These are phyloP conservation scores for Noccaea caerulescens DNA, from an alignment of 345 rosid genomes.

Conservation along the genomic window DNA sequence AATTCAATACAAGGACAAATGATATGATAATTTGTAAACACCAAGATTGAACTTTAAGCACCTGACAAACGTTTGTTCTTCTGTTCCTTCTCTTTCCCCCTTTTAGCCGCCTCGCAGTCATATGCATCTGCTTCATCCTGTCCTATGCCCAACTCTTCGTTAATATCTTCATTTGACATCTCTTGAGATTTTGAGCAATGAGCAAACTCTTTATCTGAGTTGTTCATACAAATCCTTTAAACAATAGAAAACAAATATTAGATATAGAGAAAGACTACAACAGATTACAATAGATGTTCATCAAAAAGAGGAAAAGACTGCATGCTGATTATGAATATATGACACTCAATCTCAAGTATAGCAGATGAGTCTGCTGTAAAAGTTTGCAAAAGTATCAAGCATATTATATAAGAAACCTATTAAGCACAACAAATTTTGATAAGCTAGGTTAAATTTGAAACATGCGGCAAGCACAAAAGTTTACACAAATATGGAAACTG, in stretches of 20 bases:
- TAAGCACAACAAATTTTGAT: slow-evolving; percentile 4
- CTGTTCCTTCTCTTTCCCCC: slow-evolving; percentile 57
- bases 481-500: not conserved
- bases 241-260: slow-evolving; percentile 30
- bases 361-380: not conserved
- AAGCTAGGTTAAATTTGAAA: slow-evolving; percentile 1
- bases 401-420: slow-evolving; percentile 4
- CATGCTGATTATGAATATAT: not conserved
- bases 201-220: slow-evolving; percentile 64
- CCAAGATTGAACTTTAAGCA: slow-evolving; percentile 40
- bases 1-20: slow-evolving; percentile 10
- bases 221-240: slow-evolving; percentile 85
- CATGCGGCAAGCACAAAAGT: slow-evolving; percentile 2
- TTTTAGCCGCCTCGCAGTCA: slow-evolving; percentile 54
- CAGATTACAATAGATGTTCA: slow-evolving; percentile 3
- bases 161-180: slow-evolving; percentile 91
- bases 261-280: slow-evolving; percentile 1
- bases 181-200: slow-evolving; percentile 88
- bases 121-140: slow-evolving; percentile 83
- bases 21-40: slow-evolving; percentile 5
- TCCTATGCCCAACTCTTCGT: slow-evolving; percentile 88
- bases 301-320: slow-evolving; percentile 2
- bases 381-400: not conserved
- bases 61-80: slow-evolving; percentile 58
- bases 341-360: not conserved